Evolutionary conservation across 192 early-diverging fungal species (phyloP).

Genomic region (Pecoramyces ruminantium): DNA sequence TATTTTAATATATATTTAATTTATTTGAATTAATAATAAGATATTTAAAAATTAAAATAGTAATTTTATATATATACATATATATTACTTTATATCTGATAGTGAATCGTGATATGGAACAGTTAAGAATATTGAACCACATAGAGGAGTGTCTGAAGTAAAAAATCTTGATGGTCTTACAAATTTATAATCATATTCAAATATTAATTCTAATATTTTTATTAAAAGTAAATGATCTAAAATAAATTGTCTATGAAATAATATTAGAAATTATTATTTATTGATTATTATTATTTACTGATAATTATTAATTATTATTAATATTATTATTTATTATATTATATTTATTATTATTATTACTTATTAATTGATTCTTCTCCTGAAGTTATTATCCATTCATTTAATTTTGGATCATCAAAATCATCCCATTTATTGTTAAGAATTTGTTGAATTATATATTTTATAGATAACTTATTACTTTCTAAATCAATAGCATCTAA

Average conservation of each 20-base stretch:
- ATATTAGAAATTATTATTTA: no score
- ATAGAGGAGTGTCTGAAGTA: background rate
- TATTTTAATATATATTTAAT: no score
- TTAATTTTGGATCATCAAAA: background rate
- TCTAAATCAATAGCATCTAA: background rate
- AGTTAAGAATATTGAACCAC: background rate
- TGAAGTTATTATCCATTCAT: background rate
- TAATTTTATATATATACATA: no score
- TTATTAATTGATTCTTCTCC: background rate
- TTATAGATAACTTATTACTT: background rate
- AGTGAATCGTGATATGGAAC: background rate
- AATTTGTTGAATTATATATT: background rate
- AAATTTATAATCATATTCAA: background rate
- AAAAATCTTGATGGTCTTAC: background rate
- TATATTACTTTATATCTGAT: background rate
- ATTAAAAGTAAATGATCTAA: background rate
- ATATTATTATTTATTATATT: background rate
- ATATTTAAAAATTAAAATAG: no score
- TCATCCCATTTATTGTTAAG: background rate
- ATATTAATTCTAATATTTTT: background rate
- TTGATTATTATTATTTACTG: no score
- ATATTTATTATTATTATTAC: background rate
- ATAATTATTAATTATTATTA: no score
- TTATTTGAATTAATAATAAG: no score
- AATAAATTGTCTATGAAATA: background rate